Base-by-base conservation (phyloP, 768 basidiomycete genomes). In the Fistulinella prunicolor region DNA sequence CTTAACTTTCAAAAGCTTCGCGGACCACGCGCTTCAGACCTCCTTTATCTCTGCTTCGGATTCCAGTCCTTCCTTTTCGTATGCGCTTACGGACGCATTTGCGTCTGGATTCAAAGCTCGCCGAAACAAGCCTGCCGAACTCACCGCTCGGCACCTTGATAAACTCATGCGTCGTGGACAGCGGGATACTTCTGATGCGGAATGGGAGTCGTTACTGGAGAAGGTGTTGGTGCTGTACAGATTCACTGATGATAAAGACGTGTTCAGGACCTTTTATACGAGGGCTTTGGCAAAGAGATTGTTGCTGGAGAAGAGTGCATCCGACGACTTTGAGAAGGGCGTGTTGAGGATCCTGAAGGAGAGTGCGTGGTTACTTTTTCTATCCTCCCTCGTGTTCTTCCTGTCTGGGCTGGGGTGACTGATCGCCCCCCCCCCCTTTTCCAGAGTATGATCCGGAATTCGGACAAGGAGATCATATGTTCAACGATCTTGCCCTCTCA, bases 371-470 rank as follows among this genome's bases (percentile, higher is more conserved):
- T 40, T 22, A 19, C 4, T 21, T 28, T 6, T 9, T 21, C 2
- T 20, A 30, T 21, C 3, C 19, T 20, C 19, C 21, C 3, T 16
- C 14, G 6, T 20, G 9, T 17, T 34, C 21, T 19, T 6, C 28
- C 9, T 12, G 9, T 38, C n/a, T 17, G 6, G n/a, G n/a, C n/a
- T 48, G 17, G 16, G 10, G 42, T 20, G 23, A 36, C 14, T 38
- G 73, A 66, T 37, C 32, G 42, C 37, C 20, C n/a, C n/a, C n/a
- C n/a, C 38, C 19, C 28, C 40, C 21, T 45, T 41, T 39, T 46
- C 38, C 59, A 95, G 95, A 86, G 44, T 95, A 94, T 59, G 96
- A 98, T 63, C 88, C 94, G 10, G 94, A 95, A 51, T 98, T 98
- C 60, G 89, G 86, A 8, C 88, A 87, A 71, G 92, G 93, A 42